Percentiles rank a stretch among this genome's conserved stretches.
Conservation (phyloP, 2,329 filamentous ascomycete genomes). For the Cladophialophora immunda region DNA sequence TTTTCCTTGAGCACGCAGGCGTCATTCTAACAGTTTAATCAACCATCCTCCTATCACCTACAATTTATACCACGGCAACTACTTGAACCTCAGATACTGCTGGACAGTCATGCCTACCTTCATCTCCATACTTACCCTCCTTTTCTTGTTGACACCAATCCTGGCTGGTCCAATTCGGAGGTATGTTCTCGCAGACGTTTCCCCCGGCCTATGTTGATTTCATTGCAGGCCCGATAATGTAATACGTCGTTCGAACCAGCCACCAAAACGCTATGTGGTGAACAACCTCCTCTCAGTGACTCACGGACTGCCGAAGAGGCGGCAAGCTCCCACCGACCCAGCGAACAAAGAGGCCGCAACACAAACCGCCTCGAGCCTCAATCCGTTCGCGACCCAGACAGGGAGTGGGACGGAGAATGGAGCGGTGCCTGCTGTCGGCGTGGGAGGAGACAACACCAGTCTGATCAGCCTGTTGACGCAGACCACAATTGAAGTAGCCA, state of each 20-base stretch:
- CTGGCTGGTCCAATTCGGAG: conserved; percentile 40
- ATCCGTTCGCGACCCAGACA: conserved; percentile 26
- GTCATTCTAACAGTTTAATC: background rate
- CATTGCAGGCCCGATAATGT: conserved; percentile 30
- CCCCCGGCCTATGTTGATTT: conserved; percentile 9
- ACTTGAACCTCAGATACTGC: background rate
- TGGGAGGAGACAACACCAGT: conserved; percentile 35
- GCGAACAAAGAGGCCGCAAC: conserved; percentile 12
- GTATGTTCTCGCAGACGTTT: conserved; percentile 17
- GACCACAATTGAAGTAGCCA: conserved; percentile 17
- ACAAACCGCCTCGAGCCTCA: conserved; percentile 20
- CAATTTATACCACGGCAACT: background rate
- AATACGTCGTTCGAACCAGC: conserved; percentile 28
- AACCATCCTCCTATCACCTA: background rate
- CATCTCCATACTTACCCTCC: conserved; percentile 16
- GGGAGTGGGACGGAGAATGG: conserved; percentile 37
- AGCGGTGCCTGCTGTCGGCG: conserved; percentile 38
- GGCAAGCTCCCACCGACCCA: conserved; percentile 30
- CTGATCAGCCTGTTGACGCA: conserved; percentile 35
- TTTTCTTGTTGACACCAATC: conserved; percentile 23
- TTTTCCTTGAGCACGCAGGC: conserved; percentile 1
- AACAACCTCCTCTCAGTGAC: conserved; percentile 17
- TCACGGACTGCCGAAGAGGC: background rate
- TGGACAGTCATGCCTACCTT: conserved; percentile 28
- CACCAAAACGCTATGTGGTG: conserved; percentile 30